Evolutionary conservation across 139 green algal species (phyloP).

Genomic region (Tetraselmis striata): DNA sequence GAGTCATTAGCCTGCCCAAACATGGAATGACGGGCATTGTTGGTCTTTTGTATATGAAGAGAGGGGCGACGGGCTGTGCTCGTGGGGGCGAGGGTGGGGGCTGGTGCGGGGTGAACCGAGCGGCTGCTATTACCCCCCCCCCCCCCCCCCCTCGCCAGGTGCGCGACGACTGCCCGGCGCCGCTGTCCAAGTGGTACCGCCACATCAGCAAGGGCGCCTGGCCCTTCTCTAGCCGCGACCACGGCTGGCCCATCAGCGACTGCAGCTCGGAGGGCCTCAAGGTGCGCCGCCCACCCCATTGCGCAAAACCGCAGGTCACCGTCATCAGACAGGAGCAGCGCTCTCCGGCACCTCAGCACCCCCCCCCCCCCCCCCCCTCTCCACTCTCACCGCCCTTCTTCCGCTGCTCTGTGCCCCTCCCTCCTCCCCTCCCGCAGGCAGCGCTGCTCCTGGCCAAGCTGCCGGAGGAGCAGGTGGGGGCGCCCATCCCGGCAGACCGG

Average conservation of each 20-base stretch:
- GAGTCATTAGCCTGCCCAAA: no score
- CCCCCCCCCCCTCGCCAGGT: conserved; percentile 61
- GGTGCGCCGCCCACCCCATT: conserved; percentile 40
- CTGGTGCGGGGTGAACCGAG: no score
- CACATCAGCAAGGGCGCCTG: conserved; percentile 95
- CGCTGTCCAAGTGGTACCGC: conserved; percentile 75
- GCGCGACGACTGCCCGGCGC: conserved; percentile 50
- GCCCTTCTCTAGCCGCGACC: conserved; percentile 91
- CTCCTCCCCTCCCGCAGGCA: conserved; percentile 53
- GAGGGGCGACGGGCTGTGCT: no score
- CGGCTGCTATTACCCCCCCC: no score
- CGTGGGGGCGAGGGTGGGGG: no score
- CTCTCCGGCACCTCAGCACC: neutral
- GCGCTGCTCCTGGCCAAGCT: conserved; percentile 55
- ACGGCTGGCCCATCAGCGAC: conserved; percentile 98
- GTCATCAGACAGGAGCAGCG: no score
- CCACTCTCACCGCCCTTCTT: neutral
- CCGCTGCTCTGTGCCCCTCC: neutral
- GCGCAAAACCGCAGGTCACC: no score
- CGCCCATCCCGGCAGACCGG: conserved; percentile 50
- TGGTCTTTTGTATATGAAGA: no score
- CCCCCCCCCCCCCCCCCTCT: neutral
- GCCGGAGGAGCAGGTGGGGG: conserved; percentile 39
- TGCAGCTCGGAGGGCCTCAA: conserved; percentile 82
- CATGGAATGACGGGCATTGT: no score